Evolutionary conservation across 352 stramenopile genomes (phyloP), one percentile per base, ranked within the genome.

Genomic region (Phytophthora aleatoria): DNA sequence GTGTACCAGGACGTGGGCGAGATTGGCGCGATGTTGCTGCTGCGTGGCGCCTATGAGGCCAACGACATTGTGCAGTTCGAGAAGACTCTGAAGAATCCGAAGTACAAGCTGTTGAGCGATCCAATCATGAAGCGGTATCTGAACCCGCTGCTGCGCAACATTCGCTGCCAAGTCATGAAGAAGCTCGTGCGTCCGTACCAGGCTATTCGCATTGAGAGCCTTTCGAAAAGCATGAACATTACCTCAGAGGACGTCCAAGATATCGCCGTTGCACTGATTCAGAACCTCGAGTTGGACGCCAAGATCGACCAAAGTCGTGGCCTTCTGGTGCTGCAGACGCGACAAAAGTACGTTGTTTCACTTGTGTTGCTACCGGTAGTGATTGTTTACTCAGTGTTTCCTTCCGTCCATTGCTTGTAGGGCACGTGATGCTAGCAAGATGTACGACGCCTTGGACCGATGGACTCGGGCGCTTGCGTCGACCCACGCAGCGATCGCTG

Each of bases 1-100:
- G 89, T 96, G 57, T 94, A 91, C 33, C 84, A 93, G 42, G 85
- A 93, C 44, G 82, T 91, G 27, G 79, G 90, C 5, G 85, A 93
- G 55, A 90, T 93, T 53, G 81, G 79, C 15, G 85, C 81, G 12
- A 93, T 93, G 85, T 64, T 93, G 45, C 57, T 91, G 42, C 60
- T 93, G 27, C 85, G 85, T 11, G 56, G 77, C 9, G 82, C 84
- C n/a, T 92, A 92, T 63, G 83, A 90, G 52, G 49, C 77, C 31
- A 96, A 98, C 70, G 92, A 98, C 57, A 97, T 99, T 64, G 74
- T 92, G 57, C 77, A 88, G 58, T 99, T 99, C 73, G 94, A 98
- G 67, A 81, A 82, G 45, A 90, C 98, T 16, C 81, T 99, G 31
- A 84, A 90, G 57, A 89, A 97, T 61, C 88, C 94, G 28, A 94